A percentile compares a stretch with the other conserved stretches of the same genome.
These are phyloP conservation scores for Alternaria sp. DNA, from an alignment of 2,329 filamentous ascomycete species.

Conservation along the genomic window DNA sequence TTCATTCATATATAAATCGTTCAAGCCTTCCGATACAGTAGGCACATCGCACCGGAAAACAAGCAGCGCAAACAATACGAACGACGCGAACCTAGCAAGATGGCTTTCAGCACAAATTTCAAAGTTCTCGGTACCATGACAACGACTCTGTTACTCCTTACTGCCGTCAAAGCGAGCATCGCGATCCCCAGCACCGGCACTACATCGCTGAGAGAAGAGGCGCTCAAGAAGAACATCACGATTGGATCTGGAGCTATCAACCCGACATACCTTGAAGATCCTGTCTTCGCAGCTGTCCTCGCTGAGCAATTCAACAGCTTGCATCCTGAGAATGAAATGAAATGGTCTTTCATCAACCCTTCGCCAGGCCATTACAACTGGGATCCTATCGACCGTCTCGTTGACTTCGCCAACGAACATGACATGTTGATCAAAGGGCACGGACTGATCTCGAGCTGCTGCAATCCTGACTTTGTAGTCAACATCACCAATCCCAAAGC, in stretches of 20 bases:
- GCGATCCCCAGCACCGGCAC: constrained; percentile 4
- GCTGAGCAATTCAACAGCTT: constrained; percentile 15
- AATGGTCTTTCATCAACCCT: constrained; percentile 11
- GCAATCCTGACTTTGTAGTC: constrained; percentile 13
- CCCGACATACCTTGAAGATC: constrained; percentile 10
- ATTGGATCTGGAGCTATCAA: constrained; percentile 14
- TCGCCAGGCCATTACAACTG: constrained; percentile 12
- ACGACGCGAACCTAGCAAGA: background rate
- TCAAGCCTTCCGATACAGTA: background rate
- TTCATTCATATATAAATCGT: background rate
- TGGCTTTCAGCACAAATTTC: background rate
- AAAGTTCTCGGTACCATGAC: background rate
- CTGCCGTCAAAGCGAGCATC: background rate
- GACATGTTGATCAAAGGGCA: constrained; percentile 18
- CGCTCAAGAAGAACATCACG: constrained; percentile 4
- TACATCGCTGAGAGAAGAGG: constrained; percentile 7
- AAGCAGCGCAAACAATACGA: background rate
- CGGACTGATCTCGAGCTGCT: constrained; percentile 19
- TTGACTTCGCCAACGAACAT: constrained; percentile 7
- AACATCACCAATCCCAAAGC: constrained; percentile 13
- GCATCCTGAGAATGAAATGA: constrained; percentile 18
- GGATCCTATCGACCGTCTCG: constrained; percentile 2
- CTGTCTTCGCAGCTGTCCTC: constrained; percentile 12
- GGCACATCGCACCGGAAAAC: background rate
- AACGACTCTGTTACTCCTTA: background rate